Base-by-base conservation (phyloP, 805 yeast genomes). In the Candida glaebosa region DNA sequence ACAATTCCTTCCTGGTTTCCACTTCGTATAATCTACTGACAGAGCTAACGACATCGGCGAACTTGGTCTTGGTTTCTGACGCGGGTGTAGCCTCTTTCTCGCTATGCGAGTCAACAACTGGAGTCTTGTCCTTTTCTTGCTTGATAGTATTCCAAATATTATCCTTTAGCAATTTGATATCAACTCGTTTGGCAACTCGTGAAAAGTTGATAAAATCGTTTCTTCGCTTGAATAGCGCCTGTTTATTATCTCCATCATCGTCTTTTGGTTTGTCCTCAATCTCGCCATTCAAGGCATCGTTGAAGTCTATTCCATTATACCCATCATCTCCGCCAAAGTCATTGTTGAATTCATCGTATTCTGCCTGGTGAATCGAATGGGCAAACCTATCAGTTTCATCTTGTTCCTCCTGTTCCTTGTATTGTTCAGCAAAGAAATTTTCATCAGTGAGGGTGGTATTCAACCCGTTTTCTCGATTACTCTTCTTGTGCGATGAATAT, bases 401-500 rank as follows among this genome's bases (percentile, higher is more conserved):
- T 30, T 52, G 59, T 37, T 62, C 69, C 26, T 62, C 67, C 30
- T 64, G 59, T 38, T 69, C 62, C 39, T 71, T 66, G 57, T 81
- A 84, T 51, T 75, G 80, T 24, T 69, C 71, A 1, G 93, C 91
- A 84, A 90, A 87, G 52, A 73, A 84, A 25, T 77, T 72, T 46
- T 82, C 87, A 53, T 86, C 89, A 0, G 84, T 69, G 66, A 50
- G 69, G 20, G 69, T 67, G 8, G 58, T 57, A 9, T 51, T 57
- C 1, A 58, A 63, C 31, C 36, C 37, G 35, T 40, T 32, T 39
- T 51, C 35, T 2, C 43, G 34, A 19, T 42, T 47, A 3, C 31
- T 6, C 15, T n/a, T 18, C 30, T 42, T 49, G 16, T 47, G 46
- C 7, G 53, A 47, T 38, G 43, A 48, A 33, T 42, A 42, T 17